These are phyloP conservation scores for Tinospora cordifolia DNA, from an alignment of 164 flowering plant species.

Conservation along the genomic window DNA sequence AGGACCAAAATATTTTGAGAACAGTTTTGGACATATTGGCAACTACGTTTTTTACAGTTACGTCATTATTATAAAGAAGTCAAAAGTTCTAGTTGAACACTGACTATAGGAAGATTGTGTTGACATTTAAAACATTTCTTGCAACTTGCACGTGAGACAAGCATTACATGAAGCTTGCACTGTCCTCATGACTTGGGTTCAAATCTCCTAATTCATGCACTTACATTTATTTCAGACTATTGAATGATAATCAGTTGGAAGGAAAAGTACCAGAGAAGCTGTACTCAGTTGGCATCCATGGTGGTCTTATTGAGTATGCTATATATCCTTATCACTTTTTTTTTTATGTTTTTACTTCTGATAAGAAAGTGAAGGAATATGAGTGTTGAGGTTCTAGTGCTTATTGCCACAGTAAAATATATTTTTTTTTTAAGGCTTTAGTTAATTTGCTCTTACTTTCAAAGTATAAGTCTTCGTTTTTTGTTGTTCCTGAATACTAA, in stretches of 20 bases:
- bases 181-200: background rate
- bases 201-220: background rate
- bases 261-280: conserved; percentile 78
- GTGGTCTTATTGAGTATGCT: conserved; percentile 86
- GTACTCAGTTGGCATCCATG: conserved; percentile 85
- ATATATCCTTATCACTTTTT: background rate
- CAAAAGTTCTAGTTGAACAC: background rate
- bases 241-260: conserved; percentile 68
- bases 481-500: background rate
- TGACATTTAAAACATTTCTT: background rate
- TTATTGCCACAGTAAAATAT: too few species aligned
- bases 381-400: too few species aligned
- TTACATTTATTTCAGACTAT: conserved; percentile 38
- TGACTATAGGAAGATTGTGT: background rate
- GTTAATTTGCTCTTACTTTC: too few species aligned
- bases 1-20: background rate
- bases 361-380: too few species aligned
- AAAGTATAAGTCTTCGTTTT: too few species aligned
- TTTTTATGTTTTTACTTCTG: background rate
- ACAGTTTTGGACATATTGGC: background rate
- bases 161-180: background rate
- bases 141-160: background rate
- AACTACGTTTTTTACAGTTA: background rate
- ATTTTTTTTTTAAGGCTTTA: too few species aligned
- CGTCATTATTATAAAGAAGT: background rate